A percentile compares a stretch with the other conserved stretches of the same genome.
Conservation (phyloP, 306 rosid species). For the Geum urbanum region DNA sequence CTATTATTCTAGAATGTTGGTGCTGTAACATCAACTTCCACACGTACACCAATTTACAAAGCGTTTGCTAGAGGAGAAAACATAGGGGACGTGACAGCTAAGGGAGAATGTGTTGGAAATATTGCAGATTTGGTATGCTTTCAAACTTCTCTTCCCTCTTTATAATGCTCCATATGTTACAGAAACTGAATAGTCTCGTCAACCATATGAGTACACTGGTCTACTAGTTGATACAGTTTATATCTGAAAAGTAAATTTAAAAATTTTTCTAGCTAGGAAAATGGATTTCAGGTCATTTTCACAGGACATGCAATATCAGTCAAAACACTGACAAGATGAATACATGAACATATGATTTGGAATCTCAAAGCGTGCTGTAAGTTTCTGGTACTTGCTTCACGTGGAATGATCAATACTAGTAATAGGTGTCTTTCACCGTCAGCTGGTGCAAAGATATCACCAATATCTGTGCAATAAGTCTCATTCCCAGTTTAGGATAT, state of each 20-base stretch:
- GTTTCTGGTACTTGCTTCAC: not conserved
- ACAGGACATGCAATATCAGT: not conserved
- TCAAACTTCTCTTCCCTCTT: conserved; percentile 15
- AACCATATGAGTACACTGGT: not conserved
- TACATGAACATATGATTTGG: not conserved
- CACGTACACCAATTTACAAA: conserved; percentile 96
- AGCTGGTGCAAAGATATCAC: not conserved
- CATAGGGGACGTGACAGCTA: conserved; percentile 98
- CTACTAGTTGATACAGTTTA: not conserved
- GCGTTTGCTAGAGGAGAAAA: conserved; percentile 99
- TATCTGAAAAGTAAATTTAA: not conserved
- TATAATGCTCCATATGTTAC: not conserved
- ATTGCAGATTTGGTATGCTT: conserved; percentile 88
- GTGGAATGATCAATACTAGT: not conserved
- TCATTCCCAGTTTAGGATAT: not conserved
- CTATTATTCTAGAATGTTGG: conserved; percentile 65
- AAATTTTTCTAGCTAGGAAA: not conserved
- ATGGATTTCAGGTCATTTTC: not conserved
- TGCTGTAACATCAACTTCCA: conserved; percentile 98
- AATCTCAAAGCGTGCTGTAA: not conserved
- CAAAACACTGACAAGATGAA: not conserved
- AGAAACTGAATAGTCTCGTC: not conserved
- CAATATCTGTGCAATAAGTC: not conserved
- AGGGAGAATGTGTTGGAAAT: conserved; percentile 98
- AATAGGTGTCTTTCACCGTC: not conserved